Conservation (phyloP, 2,329 filamentous ascomycete species). For the Paramyrothecium sp. region DNA sequence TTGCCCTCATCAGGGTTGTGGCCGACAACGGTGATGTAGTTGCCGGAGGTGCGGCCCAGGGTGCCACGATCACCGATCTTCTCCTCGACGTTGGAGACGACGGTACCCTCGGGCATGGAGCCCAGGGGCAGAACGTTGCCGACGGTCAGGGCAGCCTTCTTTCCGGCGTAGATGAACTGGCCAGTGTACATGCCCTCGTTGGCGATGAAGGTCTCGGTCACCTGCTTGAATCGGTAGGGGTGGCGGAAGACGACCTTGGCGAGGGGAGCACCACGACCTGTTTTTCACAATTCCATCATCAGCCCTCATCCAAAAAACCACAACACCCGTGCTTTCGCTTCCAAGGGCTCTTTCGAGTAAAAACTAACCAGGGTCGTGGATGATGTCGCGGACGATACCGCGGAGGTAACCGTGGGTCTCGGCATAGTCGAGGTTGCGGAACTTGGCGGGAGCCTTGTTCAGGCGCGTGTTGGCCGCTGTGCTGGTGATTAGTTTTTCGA, state of each 20-base stretch:
- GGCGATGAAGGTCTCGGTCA: conserved; percentile 99
- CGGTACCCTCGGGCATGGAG: conserved; percentile 97
- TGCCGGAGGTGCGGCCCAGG: conserved; percentile 95
- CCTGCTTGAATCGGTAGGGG: conserved; percentile 96
- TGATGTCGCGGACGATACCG: conserved; percentile 97
- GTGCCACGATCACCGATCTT: conserved; percentile 96
- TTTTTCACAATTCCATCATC: conserved; percentile 17
- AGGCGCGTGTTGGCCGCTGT: conserved; percentile 81
- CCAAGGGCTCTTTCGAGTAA: conserved; percentile 14
- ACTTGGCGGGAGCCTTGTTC: conserved; percentile 83
- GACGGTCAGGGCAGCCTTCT: conserved; percentile 95
- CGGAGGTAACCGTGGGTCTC: conserved; percentile 98
- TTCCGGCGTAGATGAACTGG: conserved; percentile 99
- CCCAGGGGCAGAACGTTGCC: conserved; percentile 95
- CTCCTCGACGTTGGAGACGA: conserved; percentile 99
- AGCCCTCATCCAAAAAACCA: conserved; percentile 14
- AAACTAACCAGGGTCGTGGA: conserved; percentile 84
- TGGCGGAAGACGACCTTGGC: conserved; percentile 96
- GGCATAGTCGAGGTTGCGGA: conserved; percentile 94
- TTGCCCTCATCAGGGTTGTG: conserved; percentile 99
- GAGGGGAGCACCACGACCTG: conserved; percentile 86
- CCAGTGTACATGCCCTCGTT: conserved; percentile 99
- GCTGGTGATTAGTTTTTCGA: conserved; percentile 27
- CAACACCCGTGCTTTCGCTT: conserved; percentile 6
- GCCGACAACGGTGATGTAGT: conserved; percentile 98